These are phyloP conservation scores for Candida sp. DNA, from an alignment of 1,139 yeast genomes.

Conservation along the genomic window DNA sequence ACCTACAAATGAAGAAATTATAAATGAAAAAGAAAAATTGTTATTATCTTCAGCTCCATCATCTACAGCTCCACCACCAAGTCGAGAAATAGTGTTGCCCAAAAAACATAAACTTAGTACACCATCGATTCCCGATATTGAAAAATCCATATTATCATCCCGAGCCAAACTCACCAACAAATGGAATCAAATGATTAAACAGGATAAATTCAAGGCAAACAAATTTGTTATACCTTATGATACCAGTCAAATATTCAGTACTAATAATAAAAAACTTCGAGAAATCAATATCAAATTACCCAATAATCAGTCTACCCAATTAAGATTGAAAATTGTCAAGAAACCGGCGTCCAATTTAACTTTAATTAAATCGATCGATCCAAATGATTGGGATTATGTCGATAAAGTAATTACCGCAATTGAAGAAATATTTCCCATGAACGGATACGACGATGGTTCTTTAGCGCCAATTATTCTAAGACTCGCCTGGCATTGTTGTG, in stretches of 20 bases:
- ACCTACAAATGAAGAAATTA: neutral
- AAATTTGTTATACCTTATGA: neutral
- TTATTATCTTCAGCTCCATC: neutral
- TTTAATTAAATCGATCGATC: conserved; percentile 7
- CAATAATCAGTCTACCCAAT: conserved; percentile 7
- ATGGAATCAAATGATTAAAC: conserved; percentile 1
- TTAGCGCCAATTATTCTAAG: conserved; percentile 63
- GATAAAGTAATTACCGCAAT: conserved; percentile 6
- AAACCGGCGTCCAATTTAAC: neutral
- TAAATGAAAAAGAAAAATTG: too few relatives aligned
- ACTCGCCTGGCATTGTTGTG: conserved; percentile 71
- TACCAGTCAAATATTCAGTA: neutral
- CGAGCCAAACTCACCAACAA: neutral
- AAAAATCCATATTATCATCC: neutral
- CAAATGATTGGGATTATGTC: conserved; percentile 10
- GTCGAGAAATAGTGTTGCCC: neutral
- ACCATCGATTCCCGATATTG: neutral
- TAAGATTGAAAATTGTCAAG: conserved; percentile 6
- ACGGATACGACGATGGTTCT: conserved; percentile 58
- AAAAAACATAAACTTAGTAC: too few relatives aligned
- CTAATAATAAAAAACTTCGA: conserved; percentile 3
- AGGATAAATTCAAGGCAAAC: neutral
- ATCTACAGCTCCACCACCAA: neutral
- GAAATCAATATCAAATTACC: conserved; percentile 9
- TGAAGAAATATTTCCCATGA: conserved; percentile 10